Conservation (phyloP, 768 basidiomycete species). For the Tricholoma bakamatsutake region DNA sequence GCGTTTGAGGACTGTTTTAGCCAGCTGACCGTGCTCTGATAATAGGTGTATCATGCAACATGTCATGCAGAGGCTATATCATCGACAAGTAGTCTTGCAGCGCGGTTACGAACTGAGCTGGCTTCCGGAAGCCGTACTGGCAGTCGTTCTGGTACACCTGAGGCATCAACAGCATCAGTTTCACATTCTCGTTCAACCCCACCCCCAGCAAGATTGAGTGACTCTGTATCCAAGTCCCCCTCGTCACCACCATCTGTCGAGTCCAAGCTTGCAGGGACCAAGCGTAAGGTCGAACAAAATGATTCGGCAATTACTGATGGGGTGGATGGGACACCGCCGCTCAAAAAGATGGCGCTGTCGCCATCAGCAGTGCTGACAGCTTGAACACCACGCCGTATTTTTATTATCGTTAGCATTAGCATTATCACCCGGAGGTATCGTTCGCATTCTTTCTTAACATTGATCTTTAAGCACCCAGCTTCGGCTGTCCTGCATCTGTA, state of each 20-base stretch:
- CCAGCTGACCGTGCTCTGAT: not conserved
- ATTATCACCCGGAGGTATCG: constrained; percentile 7
- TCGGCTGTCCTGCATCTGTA: constrained; percentile 19
- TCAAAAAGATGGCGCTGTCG: constrained; percentile 60
- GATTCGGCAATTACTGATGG: constrained; percentile 34
- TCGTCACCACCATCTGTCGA: constrained; percentile 48
- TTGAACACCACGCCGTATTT: not conserved
- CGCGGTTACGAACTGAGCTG: constrained; percentile 59
- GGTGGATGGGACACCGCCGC: constrained; percentile 50
- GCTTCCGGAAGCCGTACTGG: constrained; percentile 56
- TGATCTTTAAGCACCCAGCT: constrained; percentile 12
- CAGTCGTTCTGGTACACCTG: constrained; percentile 78
- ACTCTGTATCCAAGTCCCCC: constrained; percentile 32
- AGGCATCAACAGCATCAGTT: constrained; percentile 30
- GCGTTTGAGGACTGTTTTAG: not conserved
- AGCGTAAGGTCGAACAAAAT: constrained; percentile 70
- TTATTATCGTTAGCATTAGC: not conserved
- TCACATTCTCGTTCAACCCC: constrained; percentile 30
- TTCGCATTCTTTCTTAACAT: constrained; percentile 4
- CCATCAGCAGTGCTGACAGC: constrained; percentile 13
- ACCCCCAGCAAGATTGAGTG: constrained; percentile 28
- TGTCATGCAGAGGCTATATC: constrained; percentile 80
- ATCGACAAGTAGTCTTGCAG: constrained; percentile 60
- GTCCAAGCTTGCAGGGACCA: constrained; percentile 49
- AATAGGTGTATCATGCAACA: constrained; percentile 88